A percentile compares a stretch with the other conserved stretches of the same genome.
These are phyloP conservation scores for Baorangia bicolor DNA, from an alignment of 768 basidiomycete genomes.

Conservation along the genomic window DNA sequence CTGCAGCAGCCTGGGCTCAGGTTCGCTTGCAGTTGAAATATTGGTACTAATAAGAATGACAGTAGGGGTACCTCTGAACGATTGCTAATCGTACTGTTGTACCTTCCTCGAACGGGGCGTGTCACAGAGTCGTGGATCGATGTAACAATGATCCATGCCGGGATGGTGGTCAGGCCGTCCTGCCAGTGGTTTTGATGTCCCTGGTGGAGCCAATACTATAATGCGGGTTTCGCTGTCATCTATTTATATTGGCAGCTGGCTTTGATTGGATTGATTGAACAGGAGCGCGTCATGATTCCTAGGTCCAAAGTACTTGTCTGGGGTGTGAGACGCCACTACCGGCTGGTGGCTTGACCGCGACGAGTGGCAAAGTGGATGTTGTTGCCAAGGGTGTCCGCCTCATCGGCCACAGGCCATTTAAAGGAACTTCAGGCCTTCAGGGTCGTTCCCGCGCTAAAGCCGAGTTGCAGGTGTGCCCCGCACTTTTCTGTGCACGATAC, in stretches of 20 bases:
- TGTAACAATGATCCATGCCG: background rate
- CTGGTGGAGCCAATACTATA: background rate
- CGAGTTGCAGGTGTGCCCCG: no score
- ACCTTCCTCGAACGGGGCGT: background rate
- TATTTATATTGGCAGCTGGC: background rate
- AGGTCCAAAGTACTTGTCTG: no score
- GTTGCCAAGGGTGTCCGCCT: no score
- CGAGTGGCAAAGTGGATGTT: no score
- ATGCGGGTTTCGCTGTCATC: background rate
- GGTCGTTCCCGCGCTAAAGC: no score
- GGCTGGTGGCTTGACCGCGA: background rate
- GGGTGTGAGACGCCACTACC: no score
- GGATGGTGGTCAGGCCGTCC: background rate
- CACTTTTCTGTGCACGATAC: no score
- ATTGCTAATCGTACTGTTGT: background rate
- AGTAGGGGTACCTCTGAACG: background rate
- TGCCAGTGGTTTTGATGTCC: background rate
- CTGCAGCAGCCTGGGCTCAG: no score
- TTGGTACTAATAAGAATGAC: no score
- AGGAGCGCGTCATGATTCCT: background rate
- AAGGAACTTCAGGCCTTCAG: no score
- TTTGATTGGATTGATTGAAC: background rate
- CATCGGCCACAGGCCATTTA: no score
- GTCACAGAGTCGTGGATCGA: background rate
- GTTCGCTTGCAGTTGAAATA: no score